Base-by-base conservation (phyloP, 768 basidiomycete genomes). In the Lactifluus pinguis region DNA sequence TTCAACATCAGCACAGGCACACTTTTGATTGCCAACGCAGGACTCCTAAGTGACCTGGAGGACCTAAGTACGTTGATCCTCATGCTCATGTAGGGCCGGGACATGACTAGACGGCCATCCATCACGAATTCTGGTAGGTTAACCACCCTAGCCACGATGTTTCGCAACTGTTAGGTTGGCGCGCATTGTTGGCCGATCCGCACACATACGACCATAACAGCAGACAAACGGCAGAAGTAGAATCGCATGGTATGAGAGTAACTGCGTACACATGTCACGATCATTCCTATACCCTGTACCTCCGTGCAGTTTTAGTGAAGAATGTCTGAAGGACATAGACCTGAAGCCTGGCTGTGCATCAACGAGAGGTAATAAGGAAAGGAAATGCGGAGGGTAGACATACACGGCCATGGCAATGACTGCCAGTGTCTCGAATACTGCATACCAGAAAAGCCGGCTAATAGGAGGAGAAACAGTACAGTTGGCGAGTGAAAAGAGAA, bases 371-470 rank as follows among this genome's bases (percentile, higher is more conserved):
- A 41, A 58, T 19, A 9, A 38, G 21, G 65, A 3, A 13, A 38
- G 15, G 42, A 7, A 17, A 15, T 10, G 32, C 5, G 30, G 17
- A n/a, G 51, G 41, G 53, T 57, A 14, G 32, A 79, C 93, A 60
- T 76, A 95, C 93, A 86, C 74, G 17, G 94, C 92, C 90, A 95
- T 95, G 45, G 80, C 84, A 61, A 92, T 78, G 47, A 95, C 79
- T 15, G 79, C 89, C 44, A 87, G 54, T 49, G 85, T 86, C 76
- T 95, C 93, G 49, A 92, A 73, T 4, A 92, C 76, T 1, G 85
- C 90, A 69, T 95, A 95, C 94, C 94, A 98, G 74, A 97, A 98
- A 57, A 98, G 79, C 38, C 91, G 87, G 70, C 89, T 92, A 65
- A 19, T n/a, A 39, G 15, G 51, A 15, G 39, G 25, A 6, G 3